Base-by-base conservation (phyloP, 257 asterid genomes). In the Phtheirospermum japonicum region DNA sequence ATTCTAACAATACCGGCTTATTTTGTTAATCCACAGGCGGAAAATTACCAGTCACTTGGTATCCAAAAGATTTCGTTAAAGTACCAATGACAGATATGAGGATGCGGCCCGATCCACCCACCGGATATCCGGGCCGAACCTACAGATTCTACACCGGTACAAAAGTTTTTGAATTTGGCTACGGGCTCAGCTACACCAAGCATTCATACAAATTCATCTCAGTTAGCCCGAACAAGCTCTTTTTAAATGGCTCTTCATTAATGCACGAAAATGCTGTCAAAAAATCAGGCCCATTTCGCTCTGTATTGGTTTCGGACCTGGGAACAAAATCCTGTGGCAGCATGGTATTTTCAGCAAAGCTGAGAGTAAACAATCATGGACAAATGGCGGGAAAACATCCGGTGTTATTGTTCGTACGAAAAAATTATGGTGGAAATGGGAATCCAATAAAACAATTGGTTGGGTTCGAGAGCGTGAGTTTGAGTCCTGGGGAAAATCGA, bases 41-140 rank as follows among this genome's bases (percentile, higher is more conserved):
- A 11, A 77, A 59, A 66, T 66, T 85, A 67, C 94, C 94, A 2
- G 76, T 80, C 12, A 83, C 94, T 8, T 88, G 96, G 96, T 88
- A 85, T 45, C 94, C 92, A 1, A 75, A 78, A 72, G 79, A 78
- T 12, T 83, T 79, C 71, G 39, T 19, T 36, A 75, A 73, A 57
- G 68, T 82, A 62, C 76, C 86, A 3, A 83, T 83, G 89, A 88
- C 94, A 9, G 82, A 85, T 49, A 88, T 82, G 95, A 81, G 85
- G 69, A 88, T 88, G 96, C 73, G 96, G 20, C 73, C 96, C 8
- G 80, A 76, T 14, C 69, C 77, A 43, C 73, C 89, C 0, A 58
- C 79, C 0, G 86, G 92, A 12, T 83, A 88, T 68, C 94, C 88
- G 1, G 89, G 96, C 2, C 74, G 96, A 8, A 85, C 96, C 0